A percentile compares a stretch with the other conserved stretches of the same genome.
phyloP scores from a whole-genome alignment of 148 eudicot species.

The Limonium bicolor region DNA sequence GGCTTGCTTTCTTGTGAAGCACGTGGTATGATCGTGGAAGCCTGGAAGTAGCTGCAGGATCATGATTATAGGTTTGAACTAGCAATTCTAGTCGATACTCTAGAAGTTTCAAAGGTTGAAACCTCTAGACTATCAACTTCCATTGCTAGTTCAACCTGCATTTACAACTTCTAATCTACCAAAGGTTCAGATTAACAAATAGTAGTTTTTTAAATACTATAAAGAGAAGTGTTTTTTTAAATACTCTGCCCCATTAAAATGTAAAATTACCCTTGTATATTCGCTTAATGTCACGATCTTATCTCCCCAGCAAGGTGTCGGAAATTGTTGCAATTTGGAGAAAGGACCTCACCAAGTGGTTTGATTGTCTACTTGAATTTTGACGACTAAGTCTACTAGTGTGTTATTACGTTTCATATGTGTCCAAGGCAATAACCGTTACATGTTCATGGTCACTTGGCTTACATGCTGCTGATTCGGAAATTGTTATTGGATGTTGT shows the following conservation, averaged over 20 bases:
- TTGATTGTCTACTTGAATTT: no score
- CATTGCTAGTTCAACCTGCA: no score
- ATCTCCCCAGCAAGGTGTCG: conserved; percentile 94
- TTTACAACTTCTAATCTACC: background rate
- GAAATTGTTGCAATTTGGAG: conserved; percentile 88
- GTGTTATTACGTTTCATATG: no score
- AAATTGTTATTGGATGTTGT: no score
- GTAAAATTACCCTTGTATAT: conserved; percentile 83
- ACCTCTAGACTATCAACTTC: no score
- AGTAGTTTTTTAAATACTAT: conserved; percentile 57
- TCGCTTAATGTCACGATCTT: conserved; percentile 91
- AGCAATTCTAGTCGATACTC: conserved; percentile 86
- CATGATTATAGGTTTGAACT: conserved; percentile 98
- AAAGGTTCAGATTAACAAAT: conserved; percentile 74
- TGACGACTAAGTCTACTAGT: no score
- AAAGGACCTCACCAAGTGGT: conserved; percentile 76
- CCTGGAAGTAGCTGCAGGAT: conserved; percentile 89
- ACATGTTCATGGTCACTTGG: no score
- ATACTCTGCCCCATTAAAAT: conserved; percentile 83
- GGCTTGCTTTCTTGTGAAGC: conserved; percentile 94
- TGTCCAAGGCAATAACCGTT: no score
- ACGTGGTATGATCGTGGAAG: conserved; percentile 84
- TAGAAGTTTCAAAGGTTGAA: conserved; percentile 70
- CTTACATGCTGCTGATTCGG: no score
- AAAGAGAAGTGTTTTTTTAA: conserved; percentile 85